Evolutionary conservation across 1,284 basidiomycete species (phyloP).

Genomic region (Boletus sp.): DNA sequence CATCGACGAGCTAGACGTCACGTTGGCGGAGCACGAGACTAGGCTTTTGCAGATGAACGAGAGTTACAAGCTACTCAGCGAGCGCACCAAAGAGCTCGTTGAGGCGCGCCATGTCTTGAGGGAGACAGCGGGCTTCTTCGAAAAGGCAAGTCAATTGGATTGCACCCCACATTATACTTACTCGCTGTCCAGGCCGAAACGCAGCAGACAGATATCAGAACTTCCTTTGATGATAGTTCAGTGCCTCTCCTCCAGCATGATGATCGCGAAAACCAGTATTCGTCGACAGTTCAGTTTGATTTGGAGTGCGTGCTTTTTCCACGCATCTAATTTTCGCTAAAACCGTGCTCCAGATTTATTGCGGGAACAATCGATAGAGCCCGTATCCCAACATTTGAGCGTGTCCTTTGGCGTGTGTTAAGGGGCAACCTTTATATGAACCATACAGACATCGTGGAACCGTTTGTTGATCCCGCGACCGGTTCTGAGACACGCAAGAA

Average conservation of each 20-base stretch:
- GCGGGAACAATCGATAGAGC: slow-evolving; percentile 94
- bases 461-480: slow-evolving; percentile 84
- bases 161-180: slow-evolving; percentile 3
- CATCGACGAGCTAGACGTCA: slow-evolving; percentile 90
- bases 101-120: slow-evolving; percentile 92
- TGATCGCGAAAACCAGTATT: slow-evolving; percentile 72
- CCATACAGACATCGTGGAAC: slow-evolving; percentile 92
- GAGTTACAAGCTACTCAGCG: slow-evolving; percentile 86
- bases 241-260: slow-evolving; percentile 91
- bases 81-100: slow-evolving; percentile 82
- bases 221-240: slow-evolving; percentile 90
- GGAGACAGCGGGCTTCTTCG: slow-evolving; percentile 97
- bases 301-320: slow-evolving; percentile 61
- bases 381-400: slow-evolving; percentile 91
- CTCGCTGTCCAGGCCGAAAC: slow-evolving; percentile 62
- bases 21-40: slow-evolving; percentile 84
- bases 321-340: not conserved
- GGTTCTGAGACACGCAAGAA: slow-evolving; percentile 90
- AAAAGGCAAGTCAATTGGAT: slow-evolving; percentile 52
- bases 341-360: slow-evolving; percentile 63
- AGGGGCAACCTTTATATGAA: slow-evolving; percentile 99
- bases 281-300: slow-evolving; percentile 66
- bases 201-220: slow-evolving; percentile 75
- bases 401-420: slow-evolving; percentile 96
- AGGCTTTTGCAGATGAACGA: slow-evolving; percentile 91